Evolutionary conservation across 108 stramenopile genomes (phyloP).

Genomic region (Pseudonitzschia multiseries): DNA sequence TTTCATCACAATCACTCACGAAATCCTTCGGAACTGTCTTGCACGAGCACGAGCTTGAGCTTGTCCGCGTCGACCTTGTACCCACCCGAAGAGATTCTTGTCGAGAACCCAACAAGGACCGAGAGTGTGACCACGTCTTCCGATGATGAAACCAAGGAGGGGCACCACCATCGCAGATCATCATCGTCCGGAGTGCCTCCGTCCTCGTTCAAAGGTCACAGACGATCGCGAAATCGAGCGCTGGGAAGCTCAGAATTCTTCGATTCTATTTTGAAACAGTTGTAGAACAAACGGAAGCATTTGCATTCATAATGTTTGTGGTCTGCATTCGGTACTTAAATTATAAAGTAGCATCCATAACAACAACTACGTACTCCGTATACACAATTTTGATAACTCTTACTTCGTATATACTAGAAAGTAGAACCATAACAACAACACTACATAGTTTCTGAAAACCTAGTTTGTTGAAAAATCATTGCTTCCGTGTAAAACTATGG

Average conservation of each 20-base stretch:
- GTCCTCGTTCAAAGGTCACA: not conserved
- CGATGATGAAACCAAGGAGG: not conserved
- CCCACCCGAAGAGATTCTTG: not conserved
- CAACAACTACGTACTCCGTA: too few relatives aligned
- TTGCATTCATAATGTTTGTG: not conserved
- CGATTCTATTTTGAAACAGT: constrained; percentile 13
- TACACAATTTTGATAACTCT: too few relatives aligned
- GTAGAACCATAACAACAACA: too few relatives aligned
- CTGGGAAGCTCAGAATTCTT: constrained; percentile 17
- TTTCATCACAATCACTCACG: not conserved
- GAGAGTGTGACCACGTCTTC: not conserved
- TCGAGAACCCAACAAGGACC: not conserved
- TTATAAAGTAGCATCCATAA: too few relatives aligned
- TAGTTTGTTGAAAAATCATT: too few relatives aligned
- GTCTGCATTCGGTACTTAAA: not conserved
- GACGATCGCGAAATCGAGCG: constrained; percentile 13
- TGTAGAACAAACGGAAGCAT: not conserved
- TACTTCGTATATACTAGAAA: too few relatives aligned
- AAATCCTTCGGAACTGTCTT: not conserved
- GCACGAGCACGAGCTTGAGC: not conserved
- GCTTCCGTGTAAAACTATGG: too few relatives aligned
- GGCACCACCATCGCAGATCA: not conserved
- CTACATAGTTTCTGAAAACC: too few relatives aligned
- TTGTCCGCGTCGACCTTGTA: too few relatives aligned
- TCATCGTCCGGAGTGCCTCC: not conserved